Evolutionary conservation across 805 yeast species (phyloP).

Genomic region (Brettanomyces custersianus): DNA sequence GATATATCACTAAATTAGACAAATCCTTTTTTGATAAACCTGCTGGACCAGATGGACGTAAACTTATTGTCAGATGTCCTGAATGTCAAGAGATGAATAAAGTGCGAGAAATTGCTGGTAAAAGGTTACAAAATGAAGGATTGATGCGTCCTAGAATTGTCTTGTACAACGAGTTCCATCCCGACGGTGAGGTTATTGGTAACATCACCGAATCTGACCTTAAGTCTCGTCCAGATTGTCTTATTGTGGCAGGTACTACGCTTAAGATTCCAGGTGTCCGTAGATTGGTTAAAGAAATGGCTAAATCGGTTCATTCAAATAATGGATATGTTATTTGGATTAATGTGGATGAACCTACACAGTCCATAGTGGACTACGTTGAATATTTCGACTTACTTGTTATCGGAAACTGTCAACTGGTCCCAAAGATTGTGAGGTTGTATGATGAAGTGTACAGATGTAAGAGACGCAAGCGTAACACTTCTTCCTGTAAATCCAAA

Average conservation of each 20-base stretch:
- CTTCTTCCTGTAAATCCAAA: no score
- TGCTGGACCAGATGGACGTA: constrained; percentile 5
- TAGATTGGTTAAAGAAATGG: constrained; percentile 51
- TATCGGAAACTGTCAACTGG: constrained; percentile 56
- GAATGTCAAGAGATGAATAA: constrained; percentile 53
- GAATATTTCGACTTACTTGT: constrained; percentile 50
- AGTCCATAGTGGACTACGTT: constrained; percentile 38
- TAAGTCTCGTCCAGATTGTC: constrained; percentile 59
- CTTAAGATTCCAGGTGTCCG: constrained; percentile 71
- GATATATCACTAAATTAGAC: constrained; percentile 43
- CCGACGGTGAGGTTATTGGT: constrained; percentile 84
- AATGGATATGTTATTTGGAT: constrained; percentile 57
- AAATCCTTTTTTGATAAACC: constrained; percentile 35
- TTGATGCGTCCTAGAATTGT: constrained; percentile 58
- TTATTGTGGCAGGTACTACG: constrained; percentile 78
- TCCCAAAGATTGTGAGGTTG: constrained; percentile 28
- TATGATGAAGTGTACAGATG: constrained; percentile 18
- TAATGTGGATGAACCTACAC: constrained; percentile 46
- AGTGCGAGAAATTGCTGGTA: constrained; percentile 50
- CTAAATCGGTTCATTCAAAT: constrained; percentile 44
- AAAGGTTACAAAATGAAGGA: constrained; percentile 57
- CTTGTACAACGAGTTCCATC: constrained; percentile 68
- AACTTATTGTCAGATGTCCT: constrained; percentile 46
- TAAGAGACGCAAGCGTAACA: constrained; percentile 6
- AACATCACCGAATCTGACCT: constrained; percentile 62